Evolutionary conservation across 441 rosid species (phyloP).

Genomic region (Gossypium davidsonii): DNA sequence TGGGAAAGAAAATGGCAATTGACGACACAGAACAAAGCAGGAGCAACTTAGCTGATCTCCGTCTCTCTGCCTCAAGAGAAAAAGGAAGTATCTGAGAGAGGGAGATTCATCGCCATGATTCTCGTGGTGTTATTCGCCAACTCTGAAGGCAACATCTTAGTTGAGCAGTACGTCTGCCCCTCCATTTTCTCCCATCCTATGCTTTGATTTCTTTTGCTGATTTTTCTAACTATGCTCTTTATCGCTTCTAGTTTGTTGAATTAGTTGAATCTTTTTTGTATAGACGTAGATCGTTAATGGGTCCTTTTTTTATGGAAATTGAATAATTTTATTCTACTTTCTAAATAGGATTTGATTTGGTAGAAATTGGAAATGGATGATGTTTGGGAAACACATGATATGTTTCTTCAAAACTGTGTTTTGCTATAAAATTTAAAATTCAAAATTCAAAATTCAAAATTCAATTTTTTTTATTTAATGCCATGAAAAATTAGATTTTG

Average conservation of each 20-base stretch:
- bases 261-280: neutral
- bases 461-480: too few species aligned
- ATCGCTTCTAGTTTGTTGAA: neutral
- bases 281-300: slow-evolving; percentile 11
- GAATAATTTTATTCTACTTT: neutral
- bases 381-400: neutral
- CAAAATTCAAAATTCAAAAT: too few species aligned
- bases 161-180: slow-evolving; percentile 48
- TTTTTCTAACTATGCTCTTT: slow-evolving; percentile 6
- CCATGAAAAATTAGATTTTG: too few species aligned
- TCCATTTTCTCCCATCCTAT: neutral
- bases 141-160: slow-evolving; percentile 73
- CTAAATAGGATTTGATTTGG: slow-evolving; percentile 1
- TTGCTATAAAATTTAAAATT: too few species aligned
- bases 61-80: neutral
- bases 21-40: neutral
- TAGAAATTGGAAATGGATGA: neutral
- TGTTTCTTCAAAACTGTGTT: too few species aligned
- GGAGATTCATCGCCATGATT: slow-evolving; percentile 35
- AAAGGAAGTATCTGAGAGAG: neutral
- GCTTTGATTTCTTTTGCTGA: neutral
- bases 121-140: slow-evolving; percentile 79
- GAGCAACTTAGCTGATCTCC: neutral
- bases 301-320: neutral
- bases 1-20: neutral